Percentiles rank a stretch among this genome's conserved stretches.
Evolutionary conservation across 2,329 filamentous ascomycete species (phyloP).

Genomic region (Exophiala viscosa): DNA sequence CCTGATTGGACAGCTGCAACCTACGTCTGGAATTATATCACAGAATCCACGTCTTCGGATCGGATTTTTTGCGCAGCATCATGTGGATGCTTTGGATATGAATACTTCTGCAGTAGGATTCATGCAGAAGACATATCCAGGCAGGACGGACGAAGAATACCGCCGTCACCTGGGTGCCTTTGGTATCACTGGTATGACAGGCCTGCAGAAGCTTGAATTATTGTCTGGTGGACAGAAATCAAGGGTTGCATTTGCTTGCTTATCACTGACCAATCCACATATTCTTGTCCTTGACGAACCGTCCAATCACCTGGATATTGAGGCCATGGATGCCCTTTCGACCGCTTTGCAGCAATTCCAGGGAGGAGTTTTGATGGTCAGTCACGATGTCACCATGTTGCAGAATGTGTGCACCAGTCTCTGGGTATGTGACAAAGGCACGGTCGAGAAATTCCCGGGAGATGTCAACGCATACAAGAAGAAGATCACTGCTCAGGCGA

Average conservation of each 20-base stretch:
- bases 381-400: conserved; percentile 98
- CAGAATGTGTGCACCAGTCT: conserved; percentile 91
- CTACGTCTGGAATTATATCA: conserved; percentile 76
- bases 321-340: conserved; percentile 94
- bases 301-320: conserved; percentile 97
- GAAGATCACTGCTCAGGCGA: conserved; percentile 84
- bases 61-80: conserved; percentile 97
- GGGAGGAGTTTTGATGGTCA: conserved; percentile 96
- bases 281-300: conserved; percentile 98
- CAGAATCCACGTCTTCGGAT: conserved; percentile 83
- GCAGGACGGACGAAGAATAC: conserved; percentile 93
- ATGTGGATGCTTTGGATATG: conserved; percentile 92
- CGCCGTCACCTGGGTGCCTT: conserved; percentile 87
- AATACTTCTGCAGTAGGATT: conserved; percentile 86
- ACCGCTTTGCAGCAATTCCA: conserved; percentile 81
- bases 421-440: conserved; percentile 95
- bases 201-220: conserved; percentile 90
- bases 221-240: conserved; percentile 98
- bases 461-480: conserved; percentile 98
- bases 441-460: conserved; percentile 91
- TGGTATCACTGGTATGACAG: conserved; percentile 85
- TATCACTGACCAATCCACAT: conserved; percentile 89
- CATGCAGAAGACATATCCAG: conserved; percentile 90
- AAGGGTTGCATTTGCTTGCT: conserved; percentile 94
- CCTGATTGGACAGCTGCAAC: conserved; percentile 79